A percentile compares a stretch with the other conserved stretches of the same genome.
Evolutionary conservation across 2,329 filamentous ascomycete genomes (phyloP).

Genomic region (Neofusicoccum parvum): DNA sequence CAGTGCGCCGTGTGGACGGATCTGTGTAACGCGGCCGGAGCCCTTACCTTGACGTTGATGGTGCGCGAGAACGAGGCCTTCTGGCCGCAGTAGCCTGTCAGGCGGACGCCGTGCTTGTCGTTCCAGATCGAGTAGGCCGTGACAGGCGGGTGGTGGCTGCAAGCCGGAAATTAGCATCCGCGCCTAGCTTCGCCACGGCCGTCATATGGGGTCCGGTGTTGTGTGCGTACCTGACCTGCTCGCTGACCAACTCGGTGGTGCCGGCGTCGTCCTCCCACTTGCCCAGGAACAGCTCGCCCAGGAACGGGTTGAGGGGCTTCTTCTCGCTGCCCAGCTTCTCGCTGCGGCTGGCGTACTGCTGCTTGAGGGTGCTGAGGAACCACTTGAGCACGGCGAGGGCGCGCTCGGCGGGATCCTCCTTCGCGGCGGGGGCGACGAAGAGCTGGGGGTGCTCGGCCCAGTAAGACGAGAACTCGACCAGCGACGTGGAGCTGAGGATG

Average conservation of each 20-base stretch:
- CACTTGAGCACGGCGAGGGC: slow-evolving; percentile 89
- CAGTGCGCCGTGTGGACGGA: background rate
- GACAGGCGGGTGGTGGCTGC: slow-evolving; percentile 83
- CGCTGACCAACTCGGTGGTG: slow-evolving; percentile 82
- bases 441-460: slow-evolving; percentile 63
- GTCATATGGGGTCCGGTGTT: background rate
- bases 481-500: slow-evolving; percentile 57
- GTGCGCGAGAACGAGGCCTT: slow-evolving; percentile 93
- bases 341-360: slow-evolving; percentile 75
- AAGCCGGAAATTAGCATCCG: background rate
- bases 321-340: slow-evolving; percentile 89
- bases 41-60: slow-evolving; percentile 75
- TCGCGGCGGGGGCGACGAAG: slow-evolving; percentile 79
- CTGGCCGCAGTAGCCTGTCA: slow-evolving; percentile 89
- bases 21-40: background rate
- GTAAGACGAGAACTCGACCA: slow-evolving; percentile 60
- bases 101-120: slow-evolving; percentile 72
- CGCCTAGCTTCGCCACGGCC: background rate
- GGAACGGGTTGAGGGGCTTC: slow-evolving; percentile 95
- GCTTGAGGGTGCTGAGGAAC: slow-evolving; percentile 92
- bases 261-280: slow-evolving; percentile 84
- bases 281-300: slow-evolving; percentile 91
- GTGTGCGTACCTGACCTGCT: slow-evolving; percentile 75
- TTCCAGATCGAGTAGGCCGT: slow-evolving; percentile 95
- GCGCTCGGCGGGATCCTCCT: slow-evolving; percentile 78